These are phyloP conservation scores for Neonectria magnoliae DNA, from an alignment of 2,329 filamentous ascomycete species.

Conservation along the genomic window DNA sequence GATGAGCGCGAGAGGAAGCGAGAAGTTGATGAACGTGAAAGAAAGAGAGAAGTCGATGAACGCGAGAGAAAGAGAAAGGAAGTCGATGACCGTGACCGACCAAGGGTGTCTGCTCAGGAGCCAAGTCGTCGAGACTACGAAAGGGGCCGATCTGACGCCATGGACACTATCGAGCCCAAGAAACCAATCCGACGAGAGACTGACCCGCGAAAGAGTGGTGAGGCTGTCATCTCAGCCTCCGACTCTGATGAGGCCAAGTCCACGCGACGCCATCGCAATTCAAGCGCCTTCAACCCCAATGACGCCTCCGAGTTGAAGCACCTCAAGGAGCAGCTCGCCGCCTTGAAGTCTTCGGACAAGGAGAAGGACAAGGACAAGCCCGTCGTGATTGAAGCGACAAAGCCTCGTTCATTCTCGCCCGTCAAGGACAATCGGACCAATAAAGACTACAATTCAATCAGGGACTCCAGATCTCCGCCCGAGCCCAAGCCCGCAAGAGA, in stretches of 20 bases:
- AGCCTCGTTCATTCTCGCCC: conserved; percentile 37
- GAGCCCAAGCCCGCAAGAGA: conserved; percentile 23
- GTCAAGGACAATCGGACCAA: conserved; percentile 11
- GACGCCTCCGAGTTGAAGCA: conserved; percentile 61
- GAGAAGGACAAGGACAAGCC: conserved; percentile 38
- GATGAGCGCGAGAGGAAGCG: background rate
- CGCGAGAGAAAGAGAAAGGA: background rate
- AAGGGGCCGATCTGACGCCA: conserved; percentile 24
- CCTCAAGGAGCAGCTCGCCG: conserved; percentile 61
- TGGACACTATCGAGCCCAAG: conserved; percentile 27
- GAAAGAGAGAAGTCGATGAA: background rate
- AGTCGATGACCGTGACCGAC: conserved; percentile 27
- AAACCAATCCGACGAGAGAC: conserved; percentile 51
- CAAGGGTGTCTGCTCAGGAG: conserved; percentile 28
- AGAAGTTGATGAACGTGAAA: background rate
- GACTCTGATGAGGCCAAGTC: conserved; percentile 55
- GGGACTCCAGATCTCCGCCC: conserved; percentile 14
- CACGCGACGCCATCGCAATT: conserved; percentile 51
- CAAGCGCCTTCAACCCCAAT: conserved; percentile 62
- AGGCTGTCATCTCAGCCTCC: conserved; percentile 48
- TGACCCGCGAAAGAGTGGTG: conserved; percentile 51
- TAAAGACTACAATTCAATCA: conserved; percentile 13
- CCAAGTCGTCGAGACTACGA: conserved; percentile 36
- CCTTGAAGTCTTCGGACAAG: conserved; percentile 47
- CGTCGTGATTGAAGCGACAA: conserved; percentile 38